These are phyloP conservation scores for Silene vulgaris DNA, from an alignment of 179 eudicot species.

Conservation along the genomic window DNA sequence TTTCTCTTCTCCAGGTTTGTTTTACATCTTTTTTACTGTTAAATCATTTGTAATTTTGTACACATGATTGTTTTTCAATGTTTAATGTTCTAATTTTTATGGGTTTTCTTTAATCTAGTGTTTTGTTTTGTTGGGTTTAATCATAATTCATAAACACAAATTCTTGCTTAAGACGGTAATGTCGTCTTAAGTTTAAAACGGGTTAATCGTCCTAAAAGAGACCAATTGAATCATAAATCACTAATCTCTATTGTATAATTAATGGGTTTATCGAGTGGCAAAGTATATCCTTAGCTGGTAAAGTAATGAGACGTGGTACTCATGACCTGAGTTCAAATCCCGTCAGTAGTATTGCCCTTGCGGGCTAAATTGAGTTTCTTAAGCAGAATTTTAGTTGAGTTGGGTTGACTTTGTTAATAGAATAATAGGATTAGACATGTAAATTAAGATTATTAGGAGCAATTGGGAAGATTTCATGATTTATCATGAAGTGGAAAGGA, in stretches of 20 bases:
- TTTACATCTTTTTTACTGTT: background rate
- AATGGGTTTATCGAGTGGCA: too few relatives aligned
- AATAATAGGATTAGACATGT: background rate
- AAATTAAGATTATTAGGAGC: background rate
- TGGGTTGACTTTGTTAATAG: background rate
- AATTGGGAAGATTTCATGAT: background rate
- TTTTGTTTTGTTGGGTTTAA: background rate
- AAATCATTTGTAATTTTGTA: too few relatives aligned
- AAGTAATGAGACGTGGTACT: too few relatives aligned
- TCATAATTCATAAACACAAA: too few relatives aligned
- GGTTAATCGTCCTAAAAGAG: too few relatives aligned
- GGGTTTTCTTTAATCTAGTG: background rate
- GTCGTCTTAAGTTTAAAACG: too few relatives aligned
- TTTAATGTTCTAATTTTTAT: conserved; percentile 7
- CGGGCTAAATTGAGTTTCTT: background rate
- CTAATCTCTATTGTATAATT: too few relatives aligned
- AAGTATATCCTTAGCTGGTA: too few relatives aligned
- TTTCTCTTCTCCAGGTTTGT: conserved; percentile 17
- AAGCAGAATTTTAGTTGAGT: background rate
- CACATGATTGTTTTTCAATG: background rate
- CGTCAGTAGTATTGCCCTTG: too few relatives aligned
- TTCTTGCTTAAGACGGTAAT: too few relatives aligned
- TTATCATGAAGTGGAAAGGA: too few relatives aligned
- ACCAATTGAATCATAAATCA: background rate
- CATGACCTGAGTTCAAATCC: too few relatives aligned